These are phyloP conservation scores for Picea sitchensis DNA, from an alignment of 75 land plant species.

Conservation along the genomic window DNA sequence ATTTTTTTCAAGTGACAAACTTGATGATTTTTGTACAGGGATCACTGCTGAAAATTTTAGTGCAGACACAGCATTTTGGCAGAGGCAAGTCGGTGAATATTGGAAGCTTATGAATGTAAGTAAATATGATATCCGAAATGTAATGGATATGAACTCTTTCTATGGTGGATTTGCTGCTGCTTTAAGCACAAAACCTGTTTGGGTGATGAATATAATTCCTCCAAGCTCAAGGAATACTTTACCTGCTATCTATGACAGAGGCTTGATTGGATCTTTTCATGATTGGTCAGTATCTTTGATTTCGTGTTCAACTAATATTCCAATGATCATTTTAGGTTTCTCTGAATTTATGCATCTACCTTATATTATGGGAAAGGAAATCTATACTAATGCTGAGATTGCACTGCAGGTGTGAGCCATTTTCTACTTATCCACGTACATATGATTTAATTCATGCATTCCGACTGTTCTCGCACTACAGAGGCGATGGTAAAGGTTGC, in stretches of 20 bases:
- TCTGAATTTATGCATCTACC: background rate
- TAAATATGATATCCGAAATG: constrained; percentile 51
- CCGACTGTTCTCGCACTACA: constrained; percentile 69
- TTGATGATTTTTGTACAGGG: constrained; percentile 29
- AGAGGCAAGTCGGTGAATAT: constrained; percentile 51
- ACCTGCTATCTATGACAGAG: constrained; percentile 74
- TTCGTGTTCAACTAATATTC: background rate
- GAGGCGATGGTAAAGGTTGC: constrained; percentile 46
- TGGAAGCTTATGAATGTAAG: constrained; percentile 51
- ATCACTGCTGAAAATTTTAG: constrained; percentile 31
- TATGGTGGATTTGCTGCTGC: constrained; percentile 80
- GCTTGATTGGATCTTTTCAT: constrained; percentile 71
- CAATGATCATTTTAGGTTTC: background rate
- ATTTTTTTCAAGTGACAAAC: background rate
- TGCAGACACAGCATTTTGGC: constrained; percentile 56
- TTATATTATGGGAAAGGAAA: background rate
- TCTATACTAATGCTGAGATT: background rate
- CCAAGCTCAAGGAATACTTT: constrained; percentile 51
- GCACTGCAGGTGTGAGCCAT: constrained; percentile 70
- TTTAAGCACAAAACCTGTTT: constrained; percentile 51
- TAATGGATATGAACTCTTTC: constrained; percentile 93
- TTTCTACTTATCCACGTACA: constrained; percentile 85
- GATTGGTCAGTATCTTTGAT: constrained; percentile 52
- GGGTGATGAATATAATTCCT: constrained; percentile 93
- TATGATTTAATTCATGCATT: constrained; percentile 84